Evolutionary conservation across 164 flowering plant genomes (phyloP), one percentile per base, ranked within the genome.

Genomic region (Taxillus chinensis): DNA sequence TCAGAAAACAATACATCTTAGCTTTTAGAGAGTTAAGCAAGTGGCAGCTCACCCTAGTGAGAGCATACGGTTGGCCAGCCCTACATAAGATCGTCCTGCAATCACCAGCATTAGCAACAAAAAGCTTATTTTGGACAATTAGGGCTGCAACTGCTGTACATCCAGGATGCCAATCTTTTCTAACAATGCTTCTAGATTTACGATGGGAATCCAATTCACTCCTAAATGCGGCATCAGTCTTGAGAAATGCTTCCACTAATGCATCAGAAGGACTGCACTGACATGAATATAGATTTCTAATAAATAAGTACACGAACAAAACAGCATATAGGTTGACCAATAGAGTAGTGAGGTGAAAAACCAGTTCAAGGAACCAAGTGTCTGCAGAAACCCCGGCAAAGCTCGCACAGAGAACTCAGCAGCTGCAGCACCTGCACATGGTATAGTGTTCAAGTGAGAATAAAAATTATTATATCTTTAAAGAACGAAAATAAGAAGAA

Each of bases 81-180:
- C 86, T 84, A 60, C 95, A 90, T 60, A 93, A 41, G 61, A 93
- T 80, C 53, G 92, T 65, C 77, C 96, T 79, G 75, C 97, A 93
- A 77, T 93, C 98, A 63, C 98, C 98, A 66, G 92, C 92, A 81
- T 90, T 93, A 60, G 98, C 97, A 71, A 90, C 86, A 77, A 80
- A 86, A 73, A 93, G 86, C 75, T 67, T 88, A 76, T 85, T 71
- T 59, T 68, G 66, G 41, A 90, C 84, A 57, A 93, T 75, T 48
- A 93, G 83, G 63, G 89, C 79, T 66, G 75, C 77, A 67, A 73
- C 57, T 56, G 96, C 98, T 57, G 92, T 86, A 73, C 98, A 93
- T 55, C 98, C 97, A 68, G 98, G 97, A 74, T 93, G 89, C 78
- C 82, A 86, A 62, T 93, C 81, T 73, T 86, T 92, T 75, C 83